Conservation (phyloP, 2,329 filamentous ascomycete genomes). For the Colletotrichum gloeosporioides region DNA sequence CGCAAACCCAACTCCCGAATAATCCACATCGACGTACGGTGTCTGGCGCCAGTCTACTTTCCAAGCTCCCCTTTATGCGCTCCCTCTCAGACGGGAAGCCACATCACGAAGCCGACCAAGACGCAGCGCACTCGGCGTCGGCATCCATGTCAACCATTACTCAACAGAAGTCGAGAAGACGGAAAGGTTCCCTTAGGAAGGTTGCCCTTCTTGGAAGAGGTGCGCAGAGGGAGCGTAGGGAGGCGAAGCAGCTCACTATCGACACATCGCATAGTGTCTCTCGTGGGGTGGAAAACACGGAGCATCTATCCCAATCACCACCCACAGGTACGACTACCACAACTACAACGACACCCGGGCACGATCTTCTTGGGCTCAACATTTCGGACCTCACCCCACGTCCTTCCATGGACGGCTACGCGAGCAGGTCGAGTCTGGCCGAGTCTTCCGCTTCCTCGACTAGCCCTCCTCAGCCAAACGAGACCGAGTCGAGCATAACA, state of each 20-base stretch:
- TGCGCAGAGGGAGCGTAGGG: slow-evolving; percentile 64
- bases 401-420: slow-evolving; percentile 51
- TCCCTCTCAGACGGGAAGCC: slow-evolving; percentile 34
- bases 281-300: slow-evolving; percentile 14
- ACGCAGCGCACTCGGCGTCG: slow-evolving; percentile 23
- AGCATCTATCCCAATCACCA: not conserved
- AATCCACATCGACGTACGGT: slow-evolving; percentile 47
- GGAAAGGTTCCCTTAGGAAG: slow-evolving; percentile 87
- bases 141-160: slow-evolving; percentile 33
- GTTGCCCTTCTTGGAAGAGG: slow-evolving; percentile 82
- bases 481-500: slow-evolving; percentile 34
- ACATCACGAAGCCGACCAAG: slow-evolving; percentile 37
- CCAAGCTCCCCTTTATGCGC: slow-evolving; percentile 73
- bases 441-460: slow-evolving; percentile 23
- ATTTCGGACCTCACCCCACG: slow-evolving; percentile 52
- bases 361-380: slow-evolving; percentile 49
- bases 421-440: slow-evolving; percentile 35
- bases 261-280: slow-evolving; percentile 40
- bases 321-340: not conserved
- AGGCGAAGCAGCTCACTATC: slow-evolving; percentile 51
- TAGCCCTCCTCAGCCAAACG: slow-evolving; percentile 24
- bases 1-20: not conserved
- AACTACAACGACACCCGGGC: slow-evolving; percentile 8
- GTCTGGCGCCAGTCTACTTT: slow-evolving; percentile 69
- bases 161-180: slow-evolving; percentile 63